Evolutionary conservation across 768 basidiomycete genomes (phyloP).

Genomic region (Mycena latifolia): DNA sequence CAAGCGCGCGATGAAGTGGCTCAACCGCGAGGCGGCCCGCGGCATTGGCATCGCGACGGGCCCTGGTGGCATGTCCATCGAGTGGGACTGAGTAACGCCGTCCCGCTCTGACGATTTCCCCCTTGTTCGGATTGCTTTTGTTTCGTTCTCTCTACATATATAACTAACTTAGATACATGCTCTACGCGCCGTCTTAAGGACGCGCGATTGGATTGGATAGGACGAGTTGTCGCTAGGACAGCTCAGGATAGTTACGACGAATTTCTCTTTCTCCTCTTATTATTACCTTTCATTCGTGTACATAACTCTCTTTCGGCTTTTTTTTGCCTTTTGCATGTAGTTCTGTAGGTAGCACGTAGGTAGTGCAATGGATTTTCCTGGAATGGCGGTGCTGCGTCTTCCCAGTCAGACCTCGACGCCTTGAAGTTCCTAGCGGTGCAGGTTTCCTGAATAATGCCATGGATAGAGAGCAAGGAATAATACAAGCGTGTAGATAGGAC

Average conservation of each 20-base stretch:
- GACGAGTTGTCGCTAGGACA: constrained; percentile 23
- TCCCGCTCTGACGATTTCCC: neutral
- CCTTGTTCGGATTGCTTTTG: neutral
- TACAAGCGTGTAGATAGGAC: too few species aligned
- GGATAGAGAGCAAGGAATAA: too few species aligned
- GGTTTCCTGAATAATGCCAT: too few species aligned
- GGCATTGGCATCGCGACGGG: constrained; percentile 79
- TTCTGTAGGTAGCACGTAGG: constrained; percentile 18
- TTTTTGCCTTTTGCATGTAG: neutral
- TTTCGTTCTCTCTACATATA: neutral
- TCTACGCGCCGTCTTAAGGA: constrained; percentile 4
- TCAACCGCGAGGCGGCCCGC: constrained; percentile 81
- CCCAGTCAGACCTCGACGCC: too few species aligned
- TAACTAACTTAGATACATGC: neutral
- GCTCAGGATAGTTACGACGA: constrained; percentile 4
- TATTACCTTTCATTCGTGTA: constrained; percentile 30
- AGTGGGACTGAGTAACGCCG: constrained; percentile 69
- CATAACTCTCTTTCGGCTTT: neutral
- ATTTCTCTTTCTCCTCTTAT: constrained; percentile 25
- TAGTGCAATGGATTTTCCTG: constrained; percentile 23
- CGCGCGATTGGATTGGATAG: neutral
- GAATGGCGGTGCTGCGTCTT: neutral
- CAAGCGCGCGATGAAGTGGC: constrained; percentile 85
- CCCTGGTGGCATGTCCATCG: constrained; percentile 80
- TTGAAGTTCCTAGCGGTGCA: too few species aligned